These are phyloP conservation scores for Beauveria australis DNA, from an alignment of 2,329 filamentous ascomycete species.

Conservation along the genomic window DNA sequence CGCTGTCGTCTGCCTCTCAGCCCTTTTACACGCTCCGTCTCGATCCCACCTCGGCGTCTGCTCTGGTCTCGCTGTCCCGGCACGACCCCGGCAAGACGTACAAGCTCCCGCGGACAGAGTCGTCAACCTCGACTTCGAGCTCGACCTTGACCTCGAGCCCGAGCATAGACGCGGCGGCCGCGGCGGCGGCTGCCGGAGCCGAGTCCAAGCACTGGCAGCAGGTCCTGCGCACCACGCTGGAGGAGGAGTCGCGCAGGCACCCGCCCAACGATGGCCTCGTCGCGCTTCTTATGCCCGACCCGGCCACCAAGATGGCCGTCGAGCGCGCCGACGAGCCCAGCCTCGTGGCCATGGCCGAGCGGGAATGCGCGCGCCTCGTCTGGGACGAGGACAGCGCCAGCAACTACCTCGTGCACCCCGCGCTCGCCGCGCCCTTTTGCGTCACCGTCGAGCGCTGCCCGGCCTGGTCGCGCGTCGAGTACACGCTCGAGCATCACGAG, in stretches of 20 bases:
- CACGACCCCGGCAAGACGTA: conserved; percentile 53
- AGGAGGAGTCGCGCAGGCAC: conserved; percentile 44
- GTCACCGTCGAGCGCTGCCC: conserved; percentile 50
- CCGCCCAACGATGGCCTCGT: conserved; percentile 55
- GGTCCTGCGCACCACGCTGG: conserved; percentile 49
- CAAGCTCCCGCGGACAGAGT: conserved; percentile 31
- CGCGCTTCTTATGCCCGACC: conserved; percentile 59
- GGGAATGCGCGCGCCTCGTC: conserved; percentile 62
- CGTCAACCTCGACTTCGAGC: conserved; percentile 15
- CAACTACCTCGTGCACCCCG: conserved; percentile 57
- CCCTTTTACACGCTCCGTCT: conserved; percentile 61
- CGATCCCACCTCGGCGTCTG: conserved; percentile 55
- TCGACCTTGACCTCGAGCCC: conserved; percentile 19
- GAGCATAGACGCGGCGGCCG: conserved; percentile 21
- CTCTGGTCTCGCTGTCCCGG: conserved; percentile 49
- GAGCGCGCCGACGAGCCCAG: conserved; percentile 51
- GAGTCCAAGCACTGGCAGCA: conserved; percentile 47
- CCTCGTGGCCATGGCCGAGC: conserved; percentile 54
- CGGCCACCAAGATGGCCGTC: conserved; percentile 54
- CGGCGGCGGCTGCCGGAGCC: conserved; percentile 1
- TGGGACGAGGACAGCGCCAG: conserved; percentile 56
- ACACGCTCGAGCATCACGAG: conserved; percentile 58
- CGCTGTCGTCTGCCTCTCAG: conserved; percentile 51
- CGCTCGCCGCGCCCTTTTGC: conserved; percentile 55
- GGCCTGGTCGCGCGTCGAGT: conserved; percentile 53